Conservation (phyloP, 768 basidiomycete genomes). For the Tricholoma terreum region DNA sequence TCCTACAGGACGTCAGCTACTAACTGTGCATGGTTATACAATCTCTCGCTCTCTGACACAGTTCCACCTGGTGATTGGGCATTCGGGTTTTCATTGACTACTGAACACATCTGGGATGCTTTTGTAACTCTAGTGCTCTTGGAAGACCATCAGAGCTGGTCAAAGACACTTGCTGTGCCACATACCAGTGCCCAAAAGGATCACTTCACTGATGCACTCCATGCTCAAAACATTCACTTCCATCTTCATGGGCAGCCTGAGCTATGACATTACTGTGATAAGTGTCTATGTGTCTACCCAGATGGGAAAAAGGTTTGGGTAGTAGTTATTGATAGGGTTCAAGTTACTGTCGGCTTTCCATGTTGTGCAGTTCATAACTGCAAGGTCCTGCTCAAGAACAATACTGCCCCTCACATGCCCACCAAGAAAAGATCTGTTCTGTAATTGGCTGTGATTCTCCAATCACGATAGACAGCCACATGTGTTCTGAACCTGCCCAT, state of each 20-base stretch:
- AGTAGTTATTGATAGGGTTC: conserved; percentile 29
- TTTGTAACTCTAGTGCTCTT: neutral
- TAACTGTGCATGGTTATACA: too few species aligned
- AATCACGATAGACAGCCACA: conserved; percentile 9
- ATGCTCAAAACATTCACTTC: too few species aligned
- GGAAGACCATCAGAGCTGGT: too few species aligned
- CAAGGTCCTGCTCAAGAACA: neutral
- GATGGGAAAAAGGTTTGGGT: neutral
- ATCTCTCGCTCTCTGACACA: too few species aligned
- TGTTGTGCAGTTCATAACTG: conserved; percentile 30
- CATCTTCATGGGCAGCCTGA: too few species aligned
- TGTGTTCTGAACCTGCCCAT: conserved; percentile 21
- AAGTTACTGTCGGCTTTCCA: conserved; percentile 28
- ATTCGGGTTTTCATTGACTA: too few species aligned
- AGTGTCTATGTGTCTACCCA: neutral
- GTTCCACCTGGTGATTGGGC: neutral
- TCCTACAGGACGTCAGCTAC: too few species aligned
- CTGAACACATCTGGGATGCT: neutral
- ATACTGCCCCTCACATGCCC: neutral
- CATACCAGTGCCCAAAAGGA: too few species aligned
- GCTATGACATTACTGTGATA: neutral
- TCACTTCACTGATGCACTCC: too few species aligned
- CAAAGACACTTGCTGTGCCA: too few species aligned
- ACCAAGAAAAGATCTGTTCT: conserved; percentile 11
- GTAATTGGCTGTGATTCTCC: conserved; percentile 16